phyloP scores from a whole-genome alignment of 768 basidiomycete genomes.

The Leccinum broughii region DNA sequence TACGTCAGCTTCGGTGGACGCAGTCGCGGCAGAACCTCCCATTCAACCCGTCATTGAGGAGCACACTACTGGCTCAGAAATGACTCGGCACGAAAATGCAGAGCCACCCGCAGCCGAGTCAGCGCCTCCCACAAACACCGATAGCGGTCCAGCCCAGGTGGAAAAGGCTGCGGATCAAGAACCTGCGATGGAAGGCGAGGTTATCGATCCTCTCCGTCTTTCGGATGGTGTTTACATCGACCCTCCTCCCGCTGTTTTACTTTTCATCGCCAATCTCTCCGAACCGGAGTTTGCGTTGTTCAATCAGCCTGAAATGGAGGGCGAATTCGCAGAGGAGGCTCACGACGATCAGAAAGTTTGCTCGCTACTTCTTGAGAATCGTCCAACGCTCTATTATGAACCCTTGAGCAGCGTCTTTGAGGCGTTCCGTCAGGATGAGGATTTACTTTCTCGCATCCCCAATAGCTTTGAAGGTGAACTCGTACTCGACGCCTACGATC shows the following conservation, averaged over 20 bases:
- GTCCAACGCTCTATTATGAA: conserved; percentile 77
- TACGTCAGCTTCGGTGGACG: conserved; percentile 5
- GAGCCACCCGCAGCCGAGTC: conserved; percentile 14
- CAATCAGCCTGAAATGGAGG: conserved; percentile 45
- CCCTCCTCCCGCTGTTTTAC: conserved; percentile 67
- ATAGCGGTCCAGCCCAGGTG: conserved; percentile 5
- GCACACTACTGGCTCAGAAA: conserved; percentile 6
- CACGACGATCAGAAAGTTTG: conserved; percentile 21
- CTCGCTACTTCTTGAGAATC: conserved; percentile 57
- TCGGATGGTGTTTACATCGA: conserved; percentile 73
- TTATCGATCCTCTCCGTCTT: conserved; percentile 53
- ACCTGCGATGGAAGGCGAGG: conserved; percentile 14
- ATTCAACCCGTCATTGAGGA: conserved; percentile 8
- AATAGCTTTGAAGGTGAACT: conserved; percentile 61
- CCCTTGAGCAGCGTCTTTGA: conserved; percentile 70
- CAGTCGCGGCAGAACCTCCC: conserved; percentile 3
- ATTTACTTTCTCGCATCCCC: conserved; percentile 42
- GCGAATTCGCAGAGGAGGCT: conserved; percentile 19
- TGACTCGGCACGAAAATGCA: conserved; percentile 11
- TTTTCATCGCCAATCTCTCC: conserved; percentile 44
- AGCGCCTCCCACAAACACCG: conserved; percentile 4
- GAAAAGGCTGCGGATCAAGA: conserved; percentile 16
- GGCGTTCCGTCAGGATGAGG: conserved; percentile 64
- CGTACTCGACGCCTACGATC: conserved; percentile 66
- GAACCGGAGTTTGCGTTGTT: conserved; percentile 51